A percentile compares a stretch with the other conserved stretches of the same genome.
Evolutionary conservation across 768 basidiomycete genomes (phyloP).

Genomic region (Phanerochaete carnosa): DNA sequence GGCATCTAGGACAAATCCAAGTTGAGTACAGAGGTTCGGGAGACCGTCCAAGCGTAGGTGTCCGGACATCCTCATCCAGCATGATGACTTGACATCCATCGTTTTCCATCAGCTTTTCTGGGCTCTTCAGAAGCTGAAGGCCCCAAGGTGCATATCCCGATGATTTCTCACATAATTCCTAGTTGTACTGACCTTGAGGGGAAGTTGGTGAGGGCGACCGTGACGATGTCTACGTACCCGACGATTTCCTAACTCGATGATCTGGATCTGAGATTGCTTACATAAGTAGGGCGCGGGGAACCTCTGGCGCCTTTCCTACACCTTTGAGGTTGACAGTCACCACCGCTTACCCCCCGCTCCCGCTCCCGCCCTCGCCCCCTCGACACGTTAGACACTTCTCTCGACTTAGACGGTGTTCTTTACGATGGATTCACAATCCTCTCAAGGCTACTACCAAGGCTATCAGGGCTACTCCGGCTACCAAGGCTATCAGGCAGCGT

Average conservation of each 20-base stretch:
- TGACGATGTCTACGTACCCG: conserved; percentile 11
- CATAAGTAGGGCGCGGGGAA: conserved; percentile 7
- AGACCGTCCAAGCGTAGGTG: conserved; percentile 5
- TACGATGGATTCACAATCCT: conserved; percentile 25
- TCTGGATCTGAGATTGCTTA: conserved; percentile 13
- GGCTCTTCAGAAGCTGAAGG: not conserved
- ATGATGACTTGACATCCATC: conserved; percentile 29
- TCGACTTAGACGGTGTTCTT: not conserved
- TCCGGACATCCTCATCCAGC: conserved; percentile 26
- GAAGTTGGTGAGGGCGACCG: conserved; percentile 25
- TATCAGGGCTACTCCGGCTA: conserved; percentile 23
- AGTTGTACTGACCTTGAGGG: conserved; percentile 39
- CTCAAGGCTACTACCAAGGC: conserved; percentile 36
- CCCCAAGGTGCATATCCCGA: not conserved
- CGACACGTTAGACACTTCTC: not conserved
- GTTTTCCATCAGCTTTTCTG: conserved; percentile 5
- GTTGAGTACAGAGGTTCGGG: not conserved
- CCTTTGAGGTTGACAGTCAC: conserved; percentile 9
- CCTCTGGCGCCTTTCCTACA: not conserved
- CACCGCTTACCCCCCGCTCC: not conserved
- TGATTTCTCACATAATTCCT: not conserved
- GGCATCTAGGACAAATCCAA: conserved; percentile 59
- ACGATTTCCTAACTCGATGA: conserved; percentile 1
- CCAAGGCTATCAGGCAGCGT: conserved; percentile 44
- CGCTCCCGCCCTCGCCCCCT: not conserved